These are phyloP conservation scores for Ceratobasidium sp. DNA, from an alignment of 1,284 basidiomycete genomes.

Conservation along the genomic window DNA sequence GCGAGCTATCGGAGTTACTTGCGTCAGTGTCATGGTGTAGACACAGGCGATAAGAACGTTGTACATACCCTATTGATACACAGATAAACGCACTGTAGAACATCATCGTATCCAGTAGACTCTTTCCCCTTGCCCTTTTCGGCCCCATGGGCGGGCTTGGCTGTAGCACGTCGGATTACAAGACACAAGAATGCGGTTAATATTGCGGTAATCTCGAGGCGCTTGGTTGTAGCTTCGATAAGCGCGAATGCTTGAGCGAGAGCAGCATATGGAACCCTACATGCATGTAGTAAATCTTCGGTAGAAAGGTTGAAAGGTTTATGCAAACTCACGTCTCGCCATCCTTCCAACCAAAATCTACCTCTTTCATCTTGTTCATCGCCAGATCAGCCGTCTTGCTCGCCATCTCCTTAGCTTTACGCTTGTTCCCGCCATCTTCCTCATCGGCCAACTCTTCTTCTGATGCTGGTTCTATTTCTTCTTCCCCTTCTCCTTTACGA, in stretches of 20 bases:
- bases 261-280: constrained; percentile 92
- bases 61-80: constrained; percentile 92
- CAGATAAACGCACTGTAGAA: constrained; percentile 93
- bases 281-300: constrained; percentile 39
- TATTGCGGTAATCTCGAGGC: constrained; percentile 91
- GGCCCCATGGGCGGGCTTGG: constrained; percentile 68
- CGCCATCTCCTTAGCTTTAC: constrained; percentile 53
- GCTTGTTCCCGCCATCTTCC: constrained; percentile 48
- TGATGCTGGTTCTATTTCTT: constrained; percentile 61
- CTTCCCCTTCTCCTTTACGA: constrained; percentile 52
- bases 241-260: constrained; percentile 89
- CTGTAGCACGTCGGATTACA: constrained; percentile 86
- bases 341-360: constrained; percentile 89
- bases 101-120: constrained; percentile 54
- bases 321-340: constrained; percentile 78
- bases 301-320: not conserved
- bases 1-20: constrained; percentile 69
- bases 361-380: constrained; percentile 73
- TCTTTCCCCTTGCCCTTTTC: constrained; percentile 11
- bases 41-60: constrained; percentile 18
- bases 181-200: constrained; percentile 90
- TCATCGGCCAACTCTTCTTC: constrained; percentile 55
- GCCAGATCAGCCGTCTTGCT: constrained; percentile 57
- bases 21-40: not conserved
- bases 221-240: constrained; percentile 96